These are phyloP conservation scores for Salpingoeca rosetta DNA, from an alignment of 78 protist genomes.

Conservation along the genomic window DNA sequence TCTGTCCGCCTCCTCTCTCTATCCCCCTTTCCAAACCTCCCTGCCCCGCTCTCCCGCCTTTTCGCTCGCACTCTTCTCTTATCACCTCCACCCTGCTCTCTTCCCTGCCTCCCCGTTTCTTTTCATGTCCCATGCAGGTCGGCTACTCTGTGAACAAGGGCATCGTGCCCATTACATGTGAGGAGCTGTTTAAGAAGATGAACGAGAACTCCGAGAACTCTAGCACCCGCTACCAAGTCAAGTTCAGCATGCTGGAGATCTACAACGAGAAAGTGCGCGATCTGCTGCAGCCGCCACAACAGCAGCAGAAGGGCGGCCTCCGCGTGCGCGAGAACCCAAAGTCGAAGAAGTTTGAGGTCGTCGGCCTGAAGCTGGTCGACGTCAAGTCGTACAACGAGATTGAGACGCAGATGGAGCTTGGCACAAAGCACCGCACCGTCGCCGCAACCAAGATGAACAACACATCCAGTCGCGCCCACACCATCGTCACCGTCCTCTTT, in stretches of 20 bases:
- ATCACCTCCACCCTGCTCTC: no score
- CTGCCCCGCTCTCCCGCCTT: background rate
- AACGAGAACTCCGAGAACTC: background rate
- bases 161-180: background rate
- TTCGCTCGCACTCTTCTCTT: background rate
- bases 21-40: background rate
- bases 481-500: slow-evolving; percentile 38
- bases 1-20: background rate
- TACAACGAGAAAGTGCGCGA: slow-evolving; percentile 52
- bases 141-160: background rate
- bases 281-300: background rate
- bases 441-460: slow-evolving; percentile 67
- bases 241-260: slow-evolving; percentile 52
- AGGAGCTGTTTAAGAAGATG: slow-evolving; percentile 17
- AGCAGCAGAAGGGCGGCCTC: background rate
- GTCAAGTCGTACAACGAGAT: slow-evolving; percentile 20
- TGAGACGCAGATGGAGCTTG: slow-evolving; percentile 27
- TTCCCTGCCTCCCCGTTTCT: no score
- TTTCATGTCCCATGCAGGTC: background rate
- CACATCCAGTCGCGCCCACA: slow-evolving; percentile 50
- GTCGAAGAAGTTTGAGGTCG: background rate
- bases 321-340: background rate
- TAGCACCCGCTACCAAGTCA: slow-evolving; percentile 1
- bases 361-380: background rate
- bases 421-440: slow-evolving; percentile 33